Evolutionary conservation across 306 rosid species (phyloP), one percentile per base, ranked within the genome.

Genomic region (Glycine tomentella): DNA sequence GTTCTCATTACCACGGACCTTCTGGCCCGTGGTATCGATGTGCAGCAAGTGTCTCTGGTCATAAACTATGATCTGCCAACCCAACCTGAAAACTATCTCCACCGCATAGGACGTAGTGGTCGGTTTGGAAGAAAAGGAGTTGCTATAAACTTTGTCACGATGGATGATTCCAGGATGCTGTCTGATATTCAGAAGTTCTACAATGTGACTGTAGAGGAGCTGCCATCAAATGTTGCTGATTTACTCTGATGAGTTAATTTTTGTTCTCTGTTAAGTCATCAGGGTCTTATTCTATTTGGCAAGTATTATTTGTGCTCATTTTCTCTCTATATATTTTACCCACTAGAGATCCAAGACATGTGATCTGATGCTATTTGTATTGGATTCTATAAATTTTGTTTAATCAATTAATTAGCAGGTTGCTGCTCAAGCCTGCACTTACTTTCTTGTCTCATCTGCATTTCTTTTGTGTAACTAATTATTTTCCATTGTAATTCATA

Each of bases 31-130:
- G 99, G 99, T 79, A 95, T 95, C 3, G 98, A 95, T 81, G 99
- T 95, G 87, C 98, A 93, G 84, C 97, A 93, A 81, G 99, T 93
- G 10, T 95, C 99, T 9, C 92, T 95, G 14, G 99, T 95, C 48
- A 95, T 95, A 63, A 95, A 95, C 83, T 95, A 85, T 53, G 97
- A 95, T 63, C 87, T 95, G 77, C 99, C 98, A 4, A 95, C 99
- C 11, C 99, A 95, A 77, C 99, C 99, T 0, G 99, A 95, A 76
- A 95, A 95, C 77, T 95, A 95, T 82, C 99, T 95, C 70, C 99
- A 93, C 73, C 94, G 98, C 14, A 93, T 95, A 0, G 98, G 98
- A 16, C 87, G 98, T 66, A 93, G 99, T 85, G 99, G 99, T 12
- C 92, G 98, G 6, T 95, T 95, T 65, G 99, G 99, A 78, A 90